Evolutionary conservation across 768 basidiomycete genomes (phyloP).

Genomic region (Phlegmacium glaucopus): DNA sequence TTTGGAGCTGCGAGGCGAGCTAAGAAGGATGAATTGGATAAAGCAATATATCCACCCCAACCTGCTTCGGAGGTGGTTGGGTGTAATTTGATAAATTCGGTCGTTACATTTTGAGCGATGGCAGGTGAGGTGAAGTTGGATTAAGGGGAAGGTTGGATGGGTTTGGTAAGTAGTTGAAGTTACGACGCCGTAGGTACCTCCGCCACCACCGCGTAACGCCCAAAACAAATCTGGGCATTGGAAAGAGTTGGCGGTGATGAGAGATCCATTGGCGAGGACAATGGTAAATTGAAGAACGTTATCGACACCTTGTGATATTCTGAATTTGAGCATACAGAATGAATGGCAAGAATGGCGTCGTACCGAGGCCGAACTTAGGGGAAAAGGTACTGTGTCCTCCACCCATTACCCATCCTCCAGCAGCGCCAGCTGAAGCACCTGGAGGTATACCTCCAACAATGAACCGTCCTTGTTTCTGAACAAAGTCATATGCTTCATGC

Average conservation of each 20-base stretch:
- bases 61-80: too few species aligned
- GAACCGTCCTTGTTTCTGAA: slow-evolving; percentile 29
- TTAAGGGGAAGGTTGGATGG: too few species aligned
- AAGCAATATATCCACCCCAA: too few species aligned
- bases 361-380: slow-evolving; percentile 40
- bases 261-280: slow-evolving; percentile 39
- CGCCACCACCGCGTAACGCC: too few species aligned
- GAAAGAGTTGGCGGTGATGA: slow-evolving; percentile 36
- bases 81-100: too few species aligned
- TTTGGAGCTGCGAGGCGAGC: slow-evolving; percentile 31
- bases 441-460: slow-evolving; percentile 42
- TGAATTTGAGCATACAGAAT: not conserved
- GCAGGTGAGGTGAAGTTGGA: too few species aligned
- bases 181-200: too few species aligned
- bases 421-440: slow-evolving; percentile 42
- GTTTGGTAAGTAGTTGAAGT: too few species aligned
- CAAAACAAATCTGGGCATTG: slow-evolving; percentile 35
- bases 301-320: slow-evolving; percentile 34
- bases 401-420: slow-evolving; percentile 48
- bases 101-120: too few species aligned
- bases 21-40: slow-evolving; percentile 16
- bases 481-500: slow-evolving; percentile 37
- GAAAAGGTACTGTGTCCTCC: slow-evolving; percentile 42
- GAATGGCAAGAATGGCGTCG: not conserved
- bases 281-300: slow-evolving; percentile 43